Evolutionary conservation across 2,329 filamentous ascomycete genomes (phyloP), one percentile per base, ranked within the genome.

Genomic region (Trichophyton mentagrophytes): DNA sequence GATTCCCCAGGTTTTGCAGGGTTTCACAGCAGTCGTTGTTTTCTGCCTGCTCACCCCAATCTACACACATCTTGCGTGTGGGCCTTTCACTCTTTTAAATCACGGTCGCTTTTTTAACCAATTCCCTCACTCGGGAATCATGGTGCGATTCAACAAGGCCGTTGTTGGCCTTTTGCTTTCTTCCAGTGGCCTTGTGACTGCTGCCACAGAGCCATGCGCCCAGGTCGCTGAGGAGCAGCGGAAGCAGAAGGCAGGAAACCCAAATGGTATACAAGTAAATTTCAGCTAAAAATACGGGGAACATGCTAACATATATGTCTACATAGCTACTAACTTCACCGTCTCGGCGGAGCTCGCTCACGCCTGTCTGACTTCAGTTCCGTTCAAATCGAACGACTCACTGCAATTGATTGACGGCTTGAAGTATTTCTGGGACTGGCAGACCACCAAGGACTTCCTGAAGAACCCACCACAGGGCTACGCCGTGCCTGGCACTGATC

Each of bases 401-500:
- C 58, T 65, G 15, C 51, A 61, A 1, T 59, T 68, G 42, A 64
- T 68, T 27, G 65, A 67, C 56, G 63, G 66, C 17, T 60, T 68
- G 9, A 62, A 63, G 53, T 57, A 62, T 30, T 61, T 65, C 47
- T 68, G 64, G 64, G 61, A 65, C 47, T 67, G 63, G 63, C 65
- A 68, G 56, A 66, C 65, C n/a, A 66, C 66, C 42, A 62, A 66
- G 20, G 66, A 65, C 40, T 67, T 61, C 38, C 56, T 68, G 2
- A 66, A 65, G 46, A 70, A 79, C 58, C 82, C 82, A 2, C 82
- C 82, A 0, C 62, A 73, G 13, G 73, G 72, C 8, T 84, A 83
- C 68, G 72, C 73, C 60, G 75, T 80, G 57, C 76, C 79, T 0
- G 67, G 74, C 1, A 71, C 76, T 36, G 81, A 84, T 63, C 72